Base-by-base conservation (phyloP, 2,329 filamentous ascomycete genomes). In the Talaromyces sp. region DNA sequence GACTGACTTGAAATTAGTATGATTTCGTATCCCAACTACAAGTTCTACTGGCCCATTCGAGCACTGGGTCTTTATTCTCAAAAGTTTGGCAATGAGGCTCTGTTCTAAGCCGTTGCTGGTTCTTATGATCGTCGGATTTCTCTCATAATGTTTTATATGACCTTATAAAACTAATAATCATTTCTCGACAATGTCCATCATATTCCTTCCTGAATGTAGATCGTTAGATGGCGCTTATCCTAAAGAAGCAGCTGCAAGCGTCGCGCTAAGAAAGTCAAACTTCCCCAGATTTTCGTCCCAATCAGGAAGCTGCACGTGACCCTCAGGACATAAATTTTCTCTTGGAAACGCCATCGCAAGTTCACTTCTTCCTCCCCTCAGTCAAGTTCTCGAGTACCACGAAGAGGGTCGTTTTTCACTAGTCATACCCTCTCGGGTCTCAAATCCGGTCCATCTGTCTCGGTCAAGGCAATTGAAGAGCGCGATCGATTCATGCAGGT, bases 11-110 rank as follows among this genome's bases (percentile, higher is more conserved):
- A 35, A 15, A 22, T 60, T 67, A 87, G 85, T 80, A 97, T 97
- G 91, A 99, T 99, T 64, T 94, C 91, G 0, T 99, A 99, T 70
- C 93, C 93, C 43, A 99, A 99, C 79, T 99, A 99, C 80, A 99
- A 97, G 78, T 94, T 96, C 72, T 89, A 88, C 59, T 99, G 97
- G 75, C 87, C 93, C 1, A 89, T 97, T 70, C 96, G 95, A 77
- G 94, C 94, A 1, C 73, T 99, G 63, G 94, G 94, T 5, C 88
- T 97, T 84, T 99, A 91, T 79, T 85, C 88, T 4, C 82, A 78
- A 65, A 84, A 80, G 62, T 92, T 87, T 63, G 88, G 88, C 0
- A 80, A 89, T 60, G 82, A 86, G 58, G 80, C 77, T 66, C 71
- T 89, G 43, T 58, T 70, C 36, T 75, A 64, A 39, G 45, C 19